Conservation (phyloP, 2,329 filamentous ascomycete genomes). For the Aspergillus sp. region DNA sequence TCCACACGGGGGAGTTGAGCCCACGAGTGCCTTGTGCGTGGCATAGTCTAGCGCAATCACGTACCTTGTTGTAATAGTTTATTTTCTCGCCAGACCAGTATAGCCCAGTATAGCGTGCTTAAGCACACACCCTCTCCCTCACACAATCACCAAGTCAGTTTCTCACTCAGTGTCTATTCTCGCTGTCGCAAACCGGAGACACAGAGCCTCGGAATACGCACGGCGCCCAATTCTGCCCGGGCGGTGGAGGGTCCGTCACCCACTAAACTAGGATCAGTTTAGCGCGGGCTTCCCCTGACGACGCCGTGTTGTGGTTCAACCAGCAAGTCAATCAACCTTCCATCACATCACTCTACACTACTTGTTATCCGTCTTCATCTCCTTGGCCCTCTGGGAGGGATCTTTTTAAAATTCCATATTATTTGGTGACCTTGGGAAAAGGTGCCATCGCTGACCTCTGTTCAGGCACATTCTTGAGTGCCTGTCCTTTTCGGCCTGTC, state of each 20-base stretch:
- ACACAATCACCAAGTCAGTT: not conserved
- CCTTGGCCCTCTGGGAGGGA: conserved; percentile 1
- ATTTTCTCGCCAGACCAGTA: too few relatives aligned
- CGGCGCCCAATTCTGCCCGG: not conserved
- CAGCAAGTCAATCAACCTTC: not conserved
- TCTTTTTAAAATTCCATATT: not conserved
- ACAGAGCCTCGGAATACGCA: conserved; percentile 5
- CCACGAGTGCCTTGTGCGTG: conserved; percentile 28
- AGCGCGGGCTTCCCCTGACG: conserved; percentile 1
- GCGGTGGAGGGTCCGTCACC: not conserved
- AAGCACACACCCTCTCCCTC: not conserved
- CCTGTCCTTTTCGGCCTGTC: not conserved
- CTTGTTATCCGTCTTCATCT: not conserved
- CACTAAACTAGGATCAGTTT: not conserved
- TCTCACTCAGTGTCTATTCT: not conserved
- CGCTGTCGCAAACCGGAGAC: not conserved
- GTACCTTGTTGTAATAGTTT: conserved; percentile 1
- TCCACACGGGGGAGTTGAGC: conserved; percentile 12
- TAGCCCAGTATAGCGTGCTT: too few relatives aligned
- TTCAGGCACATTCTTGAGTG: too few relatives aligned
- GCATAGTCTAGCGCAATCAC: conserved; percentile 19
- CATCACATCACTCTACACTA: not conserved
- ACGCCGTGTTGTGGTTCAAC: not conserved
- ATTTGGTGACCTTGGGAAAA: too few relatives aligned
- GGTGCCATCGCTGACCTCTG: too few relatives aligned